These are phyloP conservation scores for Fereydounia khargensis DNA, from an alignment of 1,284 basidiomycete species.

Conservation along the genomic window DNA sequence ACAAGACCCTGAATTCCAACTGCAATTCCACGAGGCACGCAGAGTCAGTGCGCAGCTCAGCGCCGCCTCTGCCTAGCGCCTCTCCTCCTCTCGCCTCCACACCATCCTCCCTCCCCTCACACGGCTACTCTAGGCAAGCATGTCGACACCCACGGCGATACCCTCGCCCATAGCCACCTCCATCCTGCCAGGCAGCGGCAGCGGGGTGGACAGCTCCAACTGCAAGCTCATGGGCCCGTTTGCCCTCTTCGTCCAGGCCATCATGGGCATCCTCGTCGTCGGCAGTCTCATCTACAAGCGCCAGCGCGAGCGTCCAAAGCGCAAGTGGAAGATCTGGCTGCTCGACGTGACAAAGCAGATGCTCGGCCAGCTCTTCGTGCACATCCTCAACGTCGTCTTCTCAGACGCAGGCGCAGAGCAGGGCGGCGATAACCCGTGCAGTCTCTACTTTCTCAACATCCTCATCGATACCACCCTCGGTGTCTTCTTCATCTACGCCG, in stretches of 20 bases:
- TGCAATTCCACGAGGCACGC: too few relatives aligned
- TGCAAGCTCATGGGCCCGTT: constrained; percentile 48
- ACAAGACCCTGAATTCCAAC: too few relatives aligned
- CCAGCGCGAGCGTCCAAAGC: constrained; percentile 76
- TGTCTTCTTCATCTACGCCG: constrained; percentile 77
- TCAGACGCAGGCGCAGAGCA: constrained; percentile 20
- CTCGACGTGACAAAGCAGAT: constrained; percentile 68
- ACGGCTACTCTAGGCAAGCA: too few relatives aligned
- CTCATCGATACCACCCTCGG: constrained; percentile 90
- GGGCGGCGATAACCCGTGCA: constrained; percentile 42
- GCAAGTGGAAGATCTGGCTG: constrained; percentile 87
- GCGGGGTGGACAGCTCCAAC: constrained; percentile 40
- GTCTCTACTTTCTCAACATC: constrained; percentile 84
- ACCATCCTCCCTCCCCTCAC: too few relatives aligned
- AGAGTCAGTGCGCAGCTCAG: too few relatives aligned
- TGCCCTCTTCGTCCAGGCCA: constrained; percentile 65
- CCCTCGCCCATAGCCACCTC: too few relatives aligned
- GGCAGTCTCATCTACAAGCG: constrained; percentile 82
- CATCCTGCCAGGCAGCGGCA: too few relatives aligned
- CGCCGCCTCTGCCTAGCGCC: too few relatives aligned
- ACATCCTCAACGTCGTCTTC: constrained; percentile 76
- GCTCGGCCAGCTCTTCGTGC: constrained; percentile 84
- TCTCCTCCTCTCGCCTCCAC: too few relatives aligned
- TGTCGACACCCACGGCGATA: too few relatives aligned
- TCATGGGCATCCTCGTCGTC: constrained; percentile 84